A percentile compares a stretch with the other conserved stretches of the same genome.
Conservation (phyloP, 2,329 filamentous ascomycete genomes). For the Monosporascus sp. region DNA sequence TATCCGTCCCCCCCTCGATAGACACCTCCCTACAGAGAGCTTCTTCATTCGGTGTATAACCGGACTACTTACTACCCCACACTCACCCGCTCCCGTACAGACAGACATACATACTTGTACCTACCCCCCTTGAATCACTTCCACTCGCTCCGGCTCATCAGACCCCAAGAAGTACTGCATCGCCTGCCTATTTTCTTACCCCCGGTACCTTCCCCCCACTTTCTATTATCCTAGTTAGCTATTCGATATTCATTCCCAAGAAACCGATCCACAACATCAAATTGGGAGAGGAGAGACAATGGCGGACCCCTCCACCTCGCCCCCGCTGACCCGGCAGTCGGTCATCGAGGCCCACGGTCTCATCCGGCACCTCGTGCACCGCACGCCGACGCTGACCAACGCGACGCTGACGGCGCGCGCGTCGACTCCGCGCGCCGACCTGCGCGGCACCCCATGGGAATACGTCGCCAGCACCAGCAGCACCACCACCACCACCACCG, state of each 20-base stretch:
- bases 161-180: no score
- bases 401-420: constrained; percentile 68
- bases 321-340: constrained; percentile 65
- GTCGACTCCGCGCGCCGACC: constrained; percentile 60
- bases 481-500: no score
- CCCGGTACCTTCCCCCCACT: background rate
- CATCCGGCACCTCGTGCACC: constrained; percentile 72
- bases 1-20: no score
- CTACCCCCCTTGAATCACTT: background rate
- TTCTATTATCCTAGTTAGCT: background rate
- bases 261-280: background rate
- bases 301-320: constrained; percentile 49
- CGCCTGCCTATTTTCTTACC: no score
- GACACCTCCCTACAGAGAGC: no score
- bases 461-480: background rate
- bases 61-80: no score
- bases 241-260: background rate
- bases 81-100: background rate
- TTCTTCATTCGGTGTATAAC: no score
- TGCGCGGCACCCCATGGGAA: constrained; percentile 49
- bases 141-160: background rate
- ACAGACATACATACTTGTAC: background rate
- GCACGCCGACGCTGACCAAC: constrained; percentile 78
- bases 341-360: constrained; percentile 66
- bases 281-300: constrained; percentile 25